Evolutionary conservation across 257 asterid species (phyloP).

Genomic region (Scutellaria barbata): DNA sequence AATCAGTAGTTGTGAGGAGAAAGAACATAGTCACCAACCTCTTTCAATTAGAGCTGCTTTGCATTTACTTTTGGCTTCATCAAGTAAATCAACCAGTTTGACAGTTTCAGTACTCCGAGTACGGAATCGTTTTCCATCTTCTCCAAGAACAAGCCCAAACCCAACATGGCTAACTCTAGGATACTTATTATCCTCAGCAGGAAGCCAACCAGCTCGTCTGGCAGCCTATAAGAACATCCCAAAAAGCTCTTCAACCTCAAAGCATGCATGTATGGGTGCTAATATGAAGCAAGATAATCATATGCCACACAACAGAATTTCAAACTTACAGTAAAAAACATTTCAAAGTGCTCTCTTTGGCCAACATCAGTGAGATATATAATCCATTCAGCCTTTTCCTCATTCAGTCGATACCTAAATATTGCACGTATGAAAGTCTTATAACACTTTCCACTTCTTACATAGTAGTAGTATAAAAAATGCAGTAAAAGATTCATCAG

Average conservation of each 20-base stretch:
- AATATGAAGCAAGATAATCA: constrained; percentile 10
- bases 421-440: constrained; percentile 27
- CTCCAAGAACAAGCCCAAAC: constrained; percentile 92
- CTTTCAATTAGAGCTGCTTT: constrained; percentile 72
- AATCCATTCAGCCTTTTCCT: constrained; percentile 95
- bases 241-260: constrained; percentile 28
- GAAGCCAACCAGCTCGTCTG: constrained; percentile 90
- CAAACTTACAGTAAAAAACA: constrained; percentile 83
- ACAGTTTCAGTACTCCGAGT: constrained; percentile 94
- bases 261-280: constrained; percentile 19
- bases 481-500: constrained; percentile 30
- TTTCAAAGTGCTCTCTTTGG: constrained; percentile 92
- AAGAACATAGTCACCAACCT: constrained; percentile 50
- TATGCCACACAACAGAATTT: constrained; percentile 3
- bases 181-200: constrained; percentile 61
- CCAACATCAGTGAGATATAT: constrained; percentile 91
- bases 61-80: constrained; percentile 89
- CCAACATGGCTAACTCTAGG: constrained; percentile 90
- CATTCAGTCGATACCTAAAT: constrained; percentile 85
- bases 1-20: constrained; percentile 8
- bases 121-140: constrained; percentile 88
- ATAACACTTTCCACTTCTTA: constrained; percentile 8
- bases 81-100: constrained; percentile 84
- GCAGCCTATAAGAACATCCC: constrained; percentile 71
- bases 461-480: constrained; percentile 16